Percentiles rank a stretch among this genome's conserved stretches.
phyloP scores from a whole-genome alignment of 148 eudicot species.

The Arctostaphylos glauca region DNA sequence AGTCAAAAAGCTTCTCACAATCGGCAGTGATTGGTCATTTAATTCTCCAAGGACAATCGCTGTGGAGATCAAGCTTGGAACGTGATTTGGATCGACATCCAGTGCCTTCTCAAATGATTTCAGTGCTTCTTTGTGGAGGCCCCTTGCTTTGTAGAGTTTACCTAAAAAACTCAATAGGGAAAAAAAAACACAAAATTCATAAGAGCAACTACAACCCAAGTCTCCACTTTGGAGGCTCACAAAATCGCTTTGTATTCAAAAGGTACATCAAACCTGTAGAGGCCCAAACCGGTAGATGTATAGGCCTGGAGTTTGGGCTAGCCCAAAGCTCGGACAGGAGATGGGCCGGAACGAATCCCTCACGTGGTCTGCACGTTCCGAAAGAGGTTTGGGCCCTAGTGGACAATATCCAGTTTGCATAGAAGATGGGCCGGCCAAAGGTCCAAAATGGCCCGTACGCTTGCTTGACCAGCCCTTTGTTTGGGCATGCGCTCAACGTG shows the following conservation, averaged over 20 bases:
- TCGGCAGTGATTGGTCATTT: conserved; percentile 43
- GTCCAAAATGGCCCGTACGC: too few relatives aligned
- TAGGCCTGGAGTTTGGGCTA: too few relatives aligned
- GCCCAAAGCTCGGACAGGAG: too few relatives aligned
- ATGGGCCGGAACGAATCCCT: too few relatives aligned
- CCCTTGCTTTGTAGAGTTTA: conserved; percentile 60
- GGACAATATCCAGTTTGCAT: too few relatives aligned
- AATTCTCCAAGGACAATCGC: conserved; percentile 50
- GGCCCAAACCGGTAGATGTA: too few relatives aligned
- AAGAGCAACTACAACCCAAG: not conserved
- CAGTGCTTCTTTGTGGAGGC: conserved; percentile 60
- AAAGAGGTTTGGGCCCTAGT: too few relatives aligned
- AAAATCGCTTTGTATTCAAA: not conserved
- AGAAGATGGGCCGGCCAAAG: too few relatives aligned
- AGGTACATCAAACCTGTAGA: too few relatives aligned
- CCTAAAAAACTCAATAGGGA: conserved; percentile 37
- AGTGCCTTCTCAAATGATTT: conserved; percentile 63
- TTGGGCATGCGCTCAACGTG: too few relatives aligned
- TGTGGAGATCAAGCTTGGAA: conserved; percentile 78
- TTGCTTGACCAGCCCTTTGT: too few relatives aligned
- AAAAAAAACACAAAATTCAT: not conserved
- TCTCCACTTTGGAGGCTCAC: not conserved
- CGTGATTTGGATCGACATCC: conserved; percentile 71
- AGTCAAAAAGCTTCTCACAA: conserved; percentile 64
- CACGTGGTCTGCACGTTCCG: too few relatives aligned